Base-by-base conservation (phyloP, 192 early-diverging fungal genomes). In the Podila verticillata region DNA sequence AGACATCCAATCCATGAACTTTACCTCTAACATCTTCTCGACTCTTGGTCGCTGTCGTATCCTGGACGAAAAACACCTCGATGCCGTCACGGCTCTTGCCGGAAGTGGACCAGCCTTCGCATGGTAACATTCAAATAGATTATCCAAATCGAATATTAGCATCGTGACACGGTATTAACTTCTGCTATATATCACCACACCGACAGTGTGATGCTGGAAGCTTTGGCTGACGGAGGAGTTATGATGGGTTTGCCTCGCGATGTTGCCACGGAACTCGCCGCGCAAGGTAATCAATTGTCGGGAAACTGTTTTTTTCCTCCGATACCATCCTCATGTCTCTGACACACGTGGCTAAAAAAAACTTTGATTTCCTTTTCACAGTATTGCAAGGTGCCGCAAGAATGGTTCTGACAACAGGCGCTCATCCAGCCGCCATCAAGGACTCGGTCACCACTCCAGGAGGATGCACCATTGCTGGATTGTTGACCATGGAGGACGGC, bases 241-340 rank as follows among this genome's bases (percentile, higher is more conserved):
- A 88, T 88, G 87, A 88, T 88, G 87, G 87, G 87, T 19, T 65
- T 88, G 31, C 85, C 87, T 24, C 84, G 87, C 32, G 85, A 88
- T 47, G 85, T 86, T 26, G 87, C 85, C 19, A 70, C 82, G 30
- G 87, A 88, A 51, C 70, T 88, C 28, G 85, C 87, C 20, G 87
- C 87, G 7, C 87, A 88, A 84, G 84, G 85, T 86, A 82, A 66
- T 2, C 12, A 44, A 12, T 48, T 39, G 48, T 54, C 24, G 6
- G 51, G 5, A 17, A n/a, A 54, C 51, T 24, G 5, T 7, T 22
- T 56, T 15, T 22, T 49, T 20, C 1, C 48, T 29, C 28, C 47
- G 22, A 29, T 30, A 31, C n/a, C 6, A 58, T 56, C 5, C 5
- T 54, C 58, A 36, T 19, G 4, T 61, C 44, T 56, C 19, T 26